phyloP scores from a whole-genome alignment of 768 basidiomycete genomes.

The Suillus paluster region DNA sequence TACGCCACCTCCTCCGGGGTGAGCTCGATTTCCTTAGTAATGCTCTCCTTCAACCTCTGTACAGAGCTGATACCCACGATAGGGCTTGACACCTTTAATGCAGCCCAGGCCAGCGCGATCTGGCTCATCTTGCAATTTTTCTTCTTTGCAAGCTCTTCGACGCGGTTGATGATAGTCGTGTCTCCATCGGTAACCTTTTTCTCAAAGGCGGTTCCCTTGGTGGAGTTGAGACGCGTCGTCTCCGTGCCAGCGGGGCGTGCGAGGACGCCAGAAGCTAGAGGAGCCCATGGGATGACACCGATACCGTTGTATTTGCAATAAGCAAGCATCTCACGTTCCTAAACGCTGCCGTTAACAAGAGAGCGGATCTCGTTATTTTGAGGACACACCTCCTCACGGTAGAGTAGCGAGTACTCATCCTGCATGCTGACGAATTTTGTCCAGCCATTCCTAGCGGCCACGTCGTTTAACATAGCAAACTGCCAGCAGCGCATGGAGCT shows the following conservation, averaged over 20 bases:
- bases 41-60: slow-evolving; percentile 32
- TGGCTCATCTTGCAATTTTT: slow-evolving; percentile 47
- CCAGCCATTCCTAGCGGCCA: slow-evolving; percentile 49
- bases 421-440: slow-evolving; percentile 63
- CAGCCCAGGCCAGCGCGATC: slow-evolving; percentile 48
- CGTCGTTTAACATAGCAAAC: slow-evolving; percentile 47
- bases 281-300: slow-evolving; percentile 56
- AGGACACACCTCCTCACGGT: slow-evolving; percentile 51
- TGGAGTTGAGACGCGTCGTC: slow-evolving; percentile 21
- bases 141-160: slow-evolving; percentile 46
- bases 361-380: background rate
- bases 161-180: slow-evolving; percentile 41
- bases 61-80: slow-evolving; percentile 47
- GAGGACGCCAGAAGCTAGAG: slow-evolving; percentile 45
- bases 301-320: slow-evolving; percentile 55
- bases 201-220: slow-evolving; percentile 29
- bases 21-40: slow-evolving; percentile 28
- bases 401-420: slow-evolving; percentile 55
- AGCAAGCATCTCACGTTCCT: slow-evolving; percentile 51
- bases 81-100: slow-evolving; percentile 46
- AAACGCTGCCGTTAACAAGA: too few relatives aligned
- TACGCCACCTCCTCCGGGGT: slow-evolving; percentile 34
- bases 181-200: slow-evolving; percentile 31
- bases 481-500: slow-evolving; percentile 53
- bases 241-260: slow-evolving; percentile 39